phyloP scores from a whole-genome alignment of 1,284 basidiomycete species.

The Phaffia rhodozyma region DNA sequence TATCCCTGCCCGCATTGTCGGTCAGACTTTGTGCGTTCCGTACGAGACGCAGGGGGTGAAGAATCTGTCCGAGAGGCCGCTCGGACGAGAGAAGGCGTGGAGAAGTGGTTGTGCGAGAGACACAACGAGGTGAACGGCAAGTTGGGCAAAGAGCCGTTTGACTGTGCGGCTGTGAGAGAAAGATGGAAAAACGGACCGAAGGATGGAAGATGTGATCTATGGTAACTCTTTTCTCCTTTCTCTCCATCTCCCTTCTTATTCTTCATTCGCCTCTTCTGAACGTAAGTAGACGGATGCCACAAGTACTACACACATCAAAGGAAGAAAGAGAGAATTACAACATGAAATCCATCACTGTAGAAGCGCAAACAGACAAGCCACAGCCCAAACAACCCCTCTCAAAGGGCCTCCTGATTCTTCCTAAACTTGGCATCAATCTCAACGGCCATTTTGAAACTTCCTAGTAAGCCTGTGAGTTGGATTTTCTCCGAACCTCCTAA shows the following conservation, averaged over 20 bases:
- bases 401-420: too few relatives aligned
- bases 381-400: too few relatives aligned
- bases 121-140: conserved; percentile 84
- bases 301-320: too few relatives aligned
- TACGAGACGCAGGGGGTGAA: conserved; percentile 44
- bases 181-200: conserved; percentile 81
- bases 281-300: too few relatives aligned
- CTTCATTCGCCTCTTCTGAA: too few relatives aligned
- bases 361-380: too few relatives aligned
- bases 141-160: conserved; percentile 68
- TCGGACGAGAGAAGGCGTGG: conserved; percentile 51
- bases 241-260: too few relatives aligned
- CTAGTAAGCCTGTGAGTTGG: conserved; percentile 81
- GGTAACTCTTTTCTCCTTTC: neutral
- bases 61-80: conserved; percentile 56
- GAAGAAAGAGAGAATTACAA: too few relatives aligned
- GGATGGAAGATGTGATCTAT: conserved; percentile 73
- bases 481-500: conserved; percentile 90
- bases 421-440: conserved; percentile 39
- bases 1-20: conserved; percentile 84
- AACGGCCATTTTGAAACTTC: conserved; percentile 86
- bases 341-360: too few relatives aligned
- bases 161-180: conserved; percentile 63
- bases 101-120: conserved; percentile 74
- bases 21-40: conserved; percentile 48